Conservation (phyloP, 2,329 filamentous ascomycete genomes). For the Cladobotryum protrusum region DNA sequence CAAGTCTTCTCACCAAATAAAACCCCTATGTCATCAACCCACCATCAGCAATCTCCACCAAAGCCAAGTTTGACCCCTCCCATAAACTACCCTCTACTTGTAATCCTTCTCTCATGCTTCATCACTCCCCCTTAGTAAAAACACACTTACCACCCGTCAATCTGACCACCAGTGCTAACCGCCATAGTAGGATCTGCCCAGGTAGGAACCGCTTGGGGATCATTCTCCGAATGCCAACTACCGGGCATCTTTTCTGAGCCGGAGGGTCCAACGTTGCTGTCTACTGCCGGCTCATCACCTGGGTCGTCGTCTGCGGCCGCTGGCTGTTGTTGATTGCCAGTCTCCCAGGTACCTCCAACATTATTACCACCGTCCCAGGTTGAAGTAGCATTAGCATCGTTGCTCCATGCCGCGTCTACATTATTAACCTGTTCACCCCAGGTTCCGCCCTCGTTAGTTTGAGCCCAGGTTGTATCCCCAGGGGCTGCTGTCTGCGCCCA, state of each 20-base stretch:
- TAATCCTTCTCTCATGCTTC: neutral
- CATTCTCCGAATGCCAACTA: slow-evolving; percentile 17
- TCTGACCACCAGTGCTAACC: slow-evolving; percentile 24
- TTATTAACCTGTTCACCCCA: slow-evolving; percentile 2
- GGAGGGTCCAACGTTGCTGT: slow-evolving; percentile 5
- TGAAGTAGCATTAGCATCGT: too few relatives aligned
- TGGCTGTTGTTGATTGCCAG: neutral
- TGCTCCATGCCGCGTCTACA: neutral
- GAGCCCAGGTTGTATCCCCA: neutral
- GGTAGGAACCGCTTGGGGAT: slow-evolving; percentile 10
- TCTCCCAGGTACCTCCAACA: too few relatives aligned
- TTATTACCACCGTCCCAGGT: too few relatives aligned
- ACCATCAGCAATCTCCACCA: neutral
- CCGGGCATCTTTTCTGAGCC: slow-evolving; percentile 18
- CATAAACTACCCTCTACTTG: neutral
- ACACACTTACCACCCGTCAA: slow-evolving; percentile 14
- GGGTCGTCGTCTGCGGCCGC: neutral
- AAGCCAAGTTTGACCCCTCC: neutral
- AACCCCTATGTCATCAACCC: too few relatives aligned
- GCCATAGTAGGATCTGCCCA: slow-evolving; percentile 29
- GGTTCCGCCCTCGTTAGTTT: slow-evolving; percentile 1
- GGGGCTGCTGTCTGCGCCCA: neutral
- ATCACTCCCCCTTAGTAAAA: neutral
- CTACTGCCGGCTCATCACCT: neutral
- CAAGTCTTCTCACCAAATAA: too few relatives aligned